phyloP scores from a whole-genome alignment of 2,329 filamentous ascomycete genomes.

The Trichoderma sp. region DNA sequence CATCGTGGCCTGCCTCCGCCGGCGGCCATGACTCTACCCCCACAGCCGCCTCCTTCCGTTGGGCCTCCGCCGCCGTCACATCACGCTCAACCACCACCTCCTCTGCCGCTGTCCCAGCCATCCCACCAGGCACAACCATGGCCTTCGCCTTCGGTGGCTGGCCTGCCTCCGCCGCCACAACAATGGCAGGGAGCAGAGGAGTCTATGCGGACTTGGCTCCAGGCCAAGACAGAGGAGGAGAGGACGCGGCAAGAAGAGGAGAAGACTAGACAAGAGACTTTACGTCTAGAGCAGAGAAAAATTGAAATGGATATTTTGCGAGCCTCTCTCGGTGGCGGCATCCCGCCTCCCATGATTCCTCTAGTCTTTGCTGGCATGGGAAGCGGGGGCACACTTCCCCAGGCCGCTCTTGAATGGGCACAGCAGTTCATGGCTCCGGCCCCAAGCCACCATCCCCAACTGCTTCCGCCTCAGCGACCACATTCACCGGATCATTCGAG shows the following conservation, averaged over 20 bases:
- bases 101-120: conserved; percentile 26
- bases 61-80: conserved; percentile 29
- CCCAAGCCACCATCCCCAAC: conserved; percentile 48
- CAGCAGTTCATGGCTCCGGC: conserved; percentile 61
- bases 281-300: conserved; percentile 68
- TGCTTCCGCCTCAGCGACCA: conserved; percentile 48
- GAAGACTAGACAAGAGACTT: conserved; percentile 59
- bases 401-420: conserved; percentile 62
- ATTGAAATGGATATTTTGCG: conserved; percentile 70
- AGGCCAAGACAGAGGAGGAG: conserved; percentile 71
- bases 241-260: conserved; percentile 72
- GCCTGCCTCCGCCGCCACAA: conserved; percentile 61
- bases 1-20: conserved; percentile 68
- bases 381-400: conserved; percentile 55
- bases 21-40: conserved; percentile 60
- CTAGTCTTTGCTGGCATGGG: conserved; percentile 71
- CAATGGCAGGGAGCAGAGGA: conserved; percentile 68
- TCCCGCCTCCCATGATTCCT: conserved; percentile 71
- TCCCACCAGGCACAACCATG: conserved; percentile 36
- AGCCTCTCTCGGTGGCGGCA: conserved; percentile 64
- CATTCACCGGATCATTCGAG: conserved; percentile 54
- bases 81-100: conserved; percentile 26
- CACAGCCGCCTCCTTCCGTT: conserved; percentile 38
- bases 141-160: conserved; percentile 34
- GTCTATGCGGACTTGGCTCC: conserved; percentile 67